Base-by-base conservation (phyloP, 768 basidiomycete species). In the Hygrophoropsis aurantiaca region DNA sequence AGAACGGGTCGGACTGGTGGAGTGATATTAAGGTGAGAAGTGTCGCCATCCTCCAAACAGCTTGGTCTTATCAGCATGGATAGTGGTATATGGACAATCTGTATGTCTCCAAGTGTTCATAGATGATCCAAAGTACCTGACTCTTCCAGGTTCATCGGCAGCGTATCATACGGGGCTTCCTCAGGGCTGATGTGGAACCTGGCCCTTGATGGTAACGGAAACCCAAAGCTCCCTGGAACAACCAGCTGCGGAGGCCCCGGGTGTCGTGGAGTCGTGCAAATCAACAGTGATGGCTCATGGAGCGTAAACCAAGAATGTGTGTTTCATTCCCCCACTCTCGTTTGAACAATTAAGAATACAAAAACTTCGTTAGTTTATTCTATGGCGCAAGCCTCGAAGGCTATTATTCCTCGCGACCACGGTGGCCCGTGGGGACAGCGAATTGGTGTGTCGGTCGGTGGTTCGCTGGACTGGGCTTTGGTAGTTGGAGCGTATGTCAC, bases 1-100 rank as follows among this genome's bases (percentile, higher is more conserved):
- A 74, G 0, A 62, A 73, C 44, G 79, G 81, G 9, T 74, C 74
- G 11, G 82, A 85, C 57, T 85, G 82, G 83, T 87, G 84, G 84
- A 66, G 71, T 35, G 82, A 85, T 57, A 79, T 85, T 63, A 85
- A 85, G 74, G 82, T 79, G 42, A 13, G 34, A 42, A 11, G 47
- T 40, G 16, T 13, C 27, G 27, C 27, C 27, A n/a, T n/a, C n/a
- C n/a, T n/a, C 13, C 6, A 30, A 13, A 30, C 6, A 30, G 13
- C 13, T 30, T 30, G 13, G 27, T 25, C n/a, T 18, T 33, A 44
- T 24, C 5, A 23, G 18, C 38, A 39, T 34, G 37, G 9, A 26
- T 43, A 79, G 78, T 82, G 80, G 80, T 77, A 81, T 52, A 75
- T 81, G 71, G 73, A 80, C 52, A 79, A 81, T 55, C 58, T 83